These are phyloP conservation scores for Murraya koenigii DNA, from an alignment of 345 rosid species.

Conservation along the genomic window DNA sequence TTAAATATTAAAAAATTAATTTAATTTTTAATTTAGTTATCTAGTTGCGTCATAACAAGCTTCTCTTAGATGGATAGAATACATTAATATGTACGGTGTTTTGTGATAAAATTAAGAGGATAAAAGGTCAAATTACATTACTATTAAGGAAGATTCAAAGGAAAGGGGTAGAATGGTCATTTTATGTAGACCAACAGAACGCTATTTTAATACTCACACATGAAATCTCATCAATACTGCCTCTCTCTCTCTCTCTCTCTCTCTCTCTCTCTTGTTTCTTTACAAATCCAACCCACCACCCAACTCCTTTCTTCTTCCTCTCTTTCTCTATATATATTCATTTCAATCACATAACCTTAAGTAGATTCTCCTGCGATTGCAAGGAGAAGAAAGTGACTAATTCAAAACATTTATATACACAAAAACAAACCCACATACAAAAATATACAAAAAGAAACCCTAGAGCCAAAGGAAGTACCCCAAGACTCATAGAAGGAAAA, in stretches of 20 bases:
- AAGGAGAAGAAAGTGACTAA: constrained; percentile 3
- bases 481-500: background rate
- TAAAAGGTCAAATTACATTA: background rate
- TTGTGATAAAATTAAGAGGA: too few species aligned
- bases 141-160: background rate
- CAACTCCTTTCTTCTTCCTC: background rate
- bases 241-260: background rate
- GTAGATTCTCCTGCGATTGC: background rate
- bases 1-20: too few species aligned
- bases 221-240: background rate
- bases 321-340: constrained; percentile 9
- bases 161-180: constrained; percentile 9
- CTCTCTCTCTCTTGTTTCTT: background rate
- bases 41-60: too few species aligned
- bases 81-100: too few species aligned
- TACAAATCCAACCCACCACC: constrained; percentile 6
- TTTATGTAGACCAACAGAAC: background rate
- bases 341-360: constrained; percentile 12
- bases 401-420: background rate
- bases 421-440: background rate
- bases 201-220: constrained; percentile 1
- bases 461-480: too few species aligned
- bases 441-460: background rate
- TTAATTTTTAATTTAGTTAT: too few species aligned
- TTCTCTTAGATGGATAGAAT: too few species aligned